A percentile compares a stretch with the other conserved stretches of the same genome.
These are phyloP conservation scores for Thraustochytrium striatum DNA, from an alignment of 352 stramenopile genomes.

Conservation along the genomic window DNA sequence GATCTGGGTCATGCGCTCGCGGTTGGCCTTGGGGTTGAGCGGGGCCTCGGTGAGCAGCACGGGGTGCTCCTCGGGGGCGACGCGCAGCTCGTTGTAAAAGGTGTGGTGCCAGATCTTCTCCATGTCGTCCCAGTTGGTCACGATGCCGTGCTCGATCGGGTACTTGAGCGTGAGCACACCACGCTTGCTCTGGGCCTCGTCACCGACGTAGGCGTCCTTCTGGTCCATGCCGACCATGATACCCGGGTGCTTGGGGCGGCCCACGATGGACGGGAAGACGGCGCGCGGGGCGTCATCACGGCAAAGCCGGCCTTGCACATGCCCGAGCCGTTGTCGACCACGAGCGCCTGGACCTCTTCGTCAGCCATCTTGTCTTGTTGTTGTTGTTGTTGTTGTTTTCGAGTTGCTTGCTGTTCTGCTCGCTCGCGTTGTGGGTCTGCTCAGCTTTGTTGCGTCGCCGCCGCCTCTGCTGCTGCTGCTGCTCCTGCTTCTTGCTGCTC, in stretches of 20 bases:
- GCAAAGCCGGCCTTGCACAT: constrained; percentile 69
- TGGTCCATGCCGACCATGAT: constrained; percentile 81
- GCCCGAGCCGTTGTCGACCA: constrained; percentile 46
- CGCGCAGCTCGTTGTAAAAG: constrained; percentile 95
- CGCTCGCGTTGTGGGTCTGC: not conserved
- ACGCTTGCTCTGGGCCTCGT: constrained; percentile 83
- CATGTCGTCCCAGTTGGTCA: constrained; percentile 90
- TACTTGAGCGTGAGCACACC: constrained; percentile 74
- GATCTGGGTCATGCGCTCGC: constrained; percentile 91
- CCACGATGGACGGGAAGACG: constrained; percentile 68
- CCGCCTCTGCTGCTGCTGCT: no score
- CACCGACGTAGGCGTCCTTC: constrained; percentile 87
- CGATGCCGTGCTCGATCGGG: constrained; percentile 79
- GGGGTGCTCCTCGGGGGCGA: constrained; percentile 90
- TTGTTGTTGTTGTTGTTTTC: constrained; percentile 5
- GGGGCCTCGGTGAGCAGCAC: constrained; percentile 85
- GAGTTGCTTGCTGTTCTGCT: not conserved
- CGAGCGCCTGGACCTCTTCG: constrained; percentile 45
- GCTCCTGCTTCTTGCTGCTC: no score
- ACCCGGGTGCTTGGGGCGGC: constrained; percentile 63
- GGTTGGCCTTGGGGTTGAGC: constrained; percentile 80
- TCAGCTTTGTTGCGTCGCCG: no score
- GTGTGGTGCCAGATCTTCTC: constrained; percentile 99
- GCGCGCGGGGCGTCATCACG: constrained; percentile 74
- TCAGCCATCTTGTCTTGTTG: constrained; percentile 45